These are phyloP conservation scores for Thielaviopsis musarum DNA, from an alignment of 2,329 filamentous ascomycete genomes.

Conservation along the genomic window DNA sequence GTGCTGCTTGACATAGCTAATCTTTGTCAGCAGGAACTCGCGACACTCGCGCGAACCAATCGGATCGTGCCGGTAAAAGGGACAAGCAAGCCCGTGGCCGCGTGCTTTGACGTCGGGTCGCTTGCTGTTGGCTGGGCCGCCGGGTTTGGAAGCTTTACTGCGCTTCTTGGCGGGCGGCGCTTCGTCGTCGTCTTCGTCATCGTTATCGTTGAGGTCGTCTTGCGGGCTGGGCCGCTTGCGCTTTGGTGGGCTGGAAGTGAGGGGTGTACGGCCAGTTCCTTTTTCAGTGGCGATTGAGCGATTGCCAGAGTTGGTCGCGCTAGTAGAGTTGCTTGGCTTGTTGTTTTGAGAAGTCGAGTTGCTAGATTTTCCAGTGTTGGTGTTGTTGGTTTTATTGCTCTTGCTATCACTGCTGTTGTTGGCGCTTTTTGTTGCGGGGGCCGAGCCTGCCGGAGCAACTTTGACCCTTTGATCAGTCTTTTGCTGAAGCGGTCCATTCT, in stretches of 20 bases:
- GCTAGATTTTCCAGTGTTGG: background rate
- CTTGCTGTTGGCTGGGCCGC: constrained; percentile 3
- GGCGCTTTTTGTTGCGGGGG: background rate
- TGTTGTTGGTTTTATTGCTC: background rate
- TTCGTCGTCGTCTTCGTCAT: constrained; percentile 5
- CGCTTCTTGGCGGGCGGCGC: constrained; percentile 4
- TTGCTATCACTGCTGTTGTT: background rate
- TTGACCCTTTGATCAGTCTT: too few species aligned
- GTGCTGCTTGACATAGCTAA: constrained; percentile 18
- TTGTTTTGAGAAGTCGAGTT: background rate
- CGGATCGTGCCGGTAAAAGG: constrained; percentile 15
- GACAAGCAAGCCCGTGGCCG: constrained; percentile 14
- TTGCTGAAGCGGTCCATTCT: too few species aligned
- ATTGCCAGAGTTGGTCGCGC: too few species aligned
- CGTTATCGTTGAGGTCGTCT: background rate
- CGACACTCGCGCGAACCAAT: constrained; percentile 14
- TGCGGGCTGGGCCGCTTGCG: background rate
- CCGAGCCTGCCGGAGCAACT: too few species aligned
- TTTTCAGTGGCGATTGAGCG: too few species aligned
- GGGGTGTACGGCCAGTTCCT: background rate
- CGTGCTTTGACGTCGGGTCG: constrained; percentile 8
- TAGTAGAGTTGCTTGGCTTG: background rate
- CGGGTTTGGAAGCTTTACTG: background rate
- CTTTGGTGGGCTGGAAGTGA: background rate
- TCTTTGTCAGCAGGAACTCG: constrained; percentile 14